Base-by-base conservation (phyloP, 768 basidiomycete species). In the Cystofilobasidium capitatum region DNA sequence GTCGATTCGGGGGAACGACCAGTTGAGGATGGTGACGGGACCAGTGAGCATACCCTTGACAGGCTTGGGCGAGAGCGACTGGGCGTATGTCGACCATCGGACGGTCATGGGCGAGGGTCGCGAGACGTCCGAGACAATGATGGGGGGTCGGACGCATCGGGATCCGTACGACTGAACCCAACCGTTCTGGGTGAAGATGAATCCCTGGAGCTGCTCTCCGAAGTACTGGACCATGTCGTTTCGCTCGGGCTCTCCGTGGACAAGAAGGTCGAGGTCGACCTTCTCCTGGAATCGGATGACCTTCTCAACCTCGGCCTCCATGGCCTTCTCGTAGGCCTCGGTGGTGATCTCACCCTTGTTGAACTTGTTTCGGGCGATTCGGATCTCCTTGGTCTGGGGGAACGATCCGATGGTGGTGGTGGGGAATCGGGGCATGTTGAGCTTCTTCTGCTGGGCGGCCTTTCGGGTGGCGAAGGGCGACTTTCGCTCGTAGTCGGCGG, bases 181-280 rank as follows among this genome's bases (percentile, higher is more conserved):
- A 60, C 85, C 96, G 72, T 96, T 91, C 80, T 94, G 90, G 70
- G 96, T 98, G 81, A 99, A 99, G 78, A 89, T 89, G 76, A 99
- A 97, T 72, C 96, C 96, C 60, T 84, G 81, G 71, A 99, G 82
- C 76, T 86, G 88, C 79, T 99, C 96, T 72, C 96, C 96, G 73
- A 98, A 99, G 85, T 99, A 99, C 81, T 98, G 93, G 71, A 96
- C 93, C 94, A 98, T 98, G 83, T 97, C 94, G 78, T 97, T 97
- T 75, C 94, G 86, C 82, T 99, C 94, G 63, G 94, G 89, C 79
- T 99, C 96, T 75, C 96, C 96, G 79, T 99, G 96, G 70, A 99
- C 96, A 73, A 98, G 84, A 67, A 99, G 84, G 79, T 99, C 96
- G 73, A 99, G 86, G 72, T 89, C 94, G 72, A 92, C 84, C 79